phyloP scores from a whole-genome alignment of 2,329 filamentous ascomycete genomes.

The Orbilia javanica region DNA sequence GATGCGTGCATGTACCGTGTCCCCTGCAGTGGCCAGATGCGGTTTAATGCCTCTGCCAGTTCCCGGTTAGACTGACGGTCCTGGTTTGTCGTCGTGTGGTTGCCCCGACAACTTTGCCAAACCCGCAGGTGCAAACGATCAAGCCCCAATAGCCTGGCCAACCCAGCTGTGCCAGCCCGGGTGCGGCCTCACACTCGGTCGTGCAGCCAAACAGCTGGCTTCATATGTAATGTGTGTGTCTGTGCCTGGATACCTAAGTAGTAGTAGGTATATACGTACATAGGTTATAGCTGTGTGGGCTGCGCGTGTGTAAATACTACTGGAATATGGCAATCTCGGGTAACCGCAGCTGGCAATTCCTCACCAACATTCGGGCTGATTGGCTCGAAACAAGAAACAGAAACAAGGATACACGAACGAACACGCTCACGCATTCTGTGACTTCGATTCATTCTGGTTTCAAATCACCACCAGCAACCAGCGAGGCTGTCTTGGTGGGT shows the following conservation, averaged over 20 bases:
- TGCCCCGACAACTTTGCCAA: constrained; percentile 42
- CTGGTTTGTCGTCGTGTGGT: constrained; percentile 28
- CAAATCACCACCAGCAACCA: constrained; percentile 28
- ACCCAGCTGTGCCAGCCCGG: constrained; percentile 23
- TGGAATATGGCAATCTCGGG: constrained; percentile 41
- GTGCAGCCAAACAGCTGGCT: too few species aligned
- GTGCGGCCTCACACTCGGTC: background rate
- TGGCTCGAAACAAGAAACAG: background rate
- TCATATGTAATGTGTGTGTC: too few species aligned
- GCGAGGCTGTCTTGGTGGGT: background rate
- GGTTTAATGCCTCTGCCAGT: constrained; percentile 21
- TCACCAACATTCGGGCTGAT: constrained; percentile 6
- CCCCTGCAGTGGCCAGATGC: constrained; percentile 1
- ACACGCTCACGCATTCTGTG: constrained; percentile 26
- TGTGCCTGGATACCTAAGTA: too few species aligned
- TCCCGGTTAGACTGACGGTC: constrained; percentile 1
- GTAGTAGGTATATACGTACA: too few species aligned
- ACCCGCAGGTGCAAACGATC: constrained; percentile 25
- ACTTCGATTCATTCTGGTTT: background rate
- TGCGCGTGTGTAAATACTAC: too few species aligned
- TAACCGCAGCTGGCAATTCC: constrained; percentile 38
- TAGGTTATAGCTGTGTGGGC: too few species aligned
- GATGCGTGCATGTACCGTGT: background rate
- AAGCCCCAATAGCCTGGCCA: background rate
- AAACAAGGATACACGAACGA: constrained; percentile 27